These are phyloP conservation scores for Phylloporus arenicola DNA, from an alignment of 768 basidiomycete species.

Conservation along the genomic window DNA sequence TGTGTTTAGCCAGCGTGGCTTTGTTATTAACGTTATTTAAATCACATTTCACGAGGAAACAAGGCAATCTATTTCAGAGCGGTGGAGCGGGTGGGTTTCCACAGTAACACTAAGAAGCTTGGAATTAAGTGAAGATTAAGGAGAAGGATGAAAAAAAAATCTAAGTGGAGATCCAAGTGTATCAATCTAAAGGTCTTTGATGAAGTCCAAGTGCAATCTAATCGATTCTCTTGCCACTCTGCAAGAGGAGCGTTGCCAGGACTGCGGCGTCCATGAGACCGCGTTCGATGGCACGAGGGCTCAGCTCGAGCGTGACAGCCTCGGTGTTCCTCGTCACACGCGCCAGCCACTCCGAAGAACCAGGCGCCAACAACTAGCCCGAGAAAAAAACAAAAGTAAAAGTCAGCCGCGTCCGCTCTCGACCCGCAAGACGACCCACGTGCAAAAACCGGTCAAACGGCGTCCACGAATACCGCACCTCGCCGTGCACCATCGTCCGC, in stretches of 20 bases:
- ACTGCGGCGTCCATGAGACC: slow-evolving; percentile 49
- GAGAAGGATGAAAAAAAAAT: not conserved
- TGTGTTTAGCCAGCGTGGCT: not conserved
- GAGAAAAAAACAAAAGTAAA: not conserved
- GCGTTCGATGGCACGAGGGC: slow-evolving; percentile 48
- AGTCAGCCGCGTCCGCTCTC: not conserved
- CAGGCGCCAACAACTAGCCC: slow-evolving; percentile 44
- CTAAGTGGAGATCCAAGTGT: not conserved
- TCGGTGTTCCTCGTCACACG: slow-evolving; percentile 44
- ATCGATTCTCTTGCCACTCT: slow-evolving; percentile 60
- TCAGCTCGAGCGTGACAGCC: slow-evolving; percentile 49
- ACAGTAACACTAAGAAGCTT: not conserved
- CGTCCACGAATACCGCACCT: slow-evolving; percentile 49
- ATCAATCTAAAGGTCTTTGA: not conserved
- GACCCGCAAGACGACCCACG: slow-evolving; percentile 31
- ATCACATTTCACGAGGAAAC: slow-evolving; percentile 5
- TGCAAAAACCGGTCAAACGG: slow-evolving; percentile 50
- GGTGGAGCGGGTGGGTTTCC: not conserved
- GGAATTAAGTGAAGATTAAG: not conserved
- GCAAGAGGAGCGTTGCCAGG: slow-evolving; percentile 50
- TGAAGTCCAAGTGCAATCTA: slow-evolving; percentile 19
- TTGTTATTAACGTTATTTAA: slow-evolving; percentile 21
- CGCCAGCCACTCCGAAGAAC: slow-evolving; percentile 39
- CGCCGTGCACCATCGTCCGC: slow-evolving; percentile 48
- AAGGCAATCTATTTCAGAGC: not conserved